These are phyloP conservation scores for Carallia pectinifolia DNA, from an alignment of 345 rosid species.

Conservation along the genomic window DNA sequence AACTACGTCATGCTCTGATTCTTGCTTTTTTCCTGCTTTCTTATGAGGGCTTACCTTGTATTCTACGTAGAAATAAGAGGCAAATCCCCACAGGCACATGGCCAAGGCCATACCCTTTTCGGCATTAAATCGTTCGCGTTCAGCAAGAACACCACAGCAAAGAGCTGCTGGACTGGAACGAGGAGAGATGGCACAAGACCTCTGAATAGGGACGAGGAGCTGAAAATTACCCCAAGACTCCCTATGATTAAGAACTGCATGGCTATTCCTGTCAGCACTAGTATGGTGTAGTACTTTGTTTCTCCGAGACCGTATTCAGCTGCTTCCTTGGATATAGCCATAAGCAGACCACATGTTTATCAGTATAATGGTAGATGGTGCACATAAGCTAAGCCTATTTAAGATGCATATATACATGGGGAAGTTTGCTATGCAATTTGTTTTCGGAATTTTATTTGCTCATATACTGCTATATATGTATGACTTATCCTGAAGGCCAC, in stretches of 20 bases:
- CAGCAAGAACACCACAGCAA: not conserved
- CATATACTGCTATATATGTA: no score
- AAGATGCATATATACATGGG: no score
- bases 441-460: no score
- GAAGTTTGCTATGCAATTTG: no score
- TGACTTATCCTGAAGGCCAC: no score
- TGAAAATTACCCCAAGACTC: not conserved
- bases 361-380: not conserved
- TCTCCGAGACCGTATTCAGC: not conserved
- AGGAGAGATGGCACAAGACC: not conserved
- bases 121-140: not conserved
- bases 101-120: not conserved
- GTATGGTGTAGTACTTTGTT: not conserved
- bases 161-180: not conserved
- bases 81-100: not conserved
- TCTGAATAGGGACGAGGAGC: not conserved
- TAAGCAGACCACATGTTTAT: not conserved
- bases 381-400: no score
- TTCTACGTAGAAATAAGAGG: not conserved
- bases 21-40: not conserved
- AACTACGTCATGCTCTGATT: not conserved
- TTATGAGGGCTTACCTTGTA: not conserved
- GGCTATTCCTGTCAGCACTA: not conserved
- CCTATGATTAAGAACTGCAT: not conserved
- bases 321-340: not conserved